Conservation (phyloP, 768 basidiomycete species). For the Tremella mesenterica region DNA sequence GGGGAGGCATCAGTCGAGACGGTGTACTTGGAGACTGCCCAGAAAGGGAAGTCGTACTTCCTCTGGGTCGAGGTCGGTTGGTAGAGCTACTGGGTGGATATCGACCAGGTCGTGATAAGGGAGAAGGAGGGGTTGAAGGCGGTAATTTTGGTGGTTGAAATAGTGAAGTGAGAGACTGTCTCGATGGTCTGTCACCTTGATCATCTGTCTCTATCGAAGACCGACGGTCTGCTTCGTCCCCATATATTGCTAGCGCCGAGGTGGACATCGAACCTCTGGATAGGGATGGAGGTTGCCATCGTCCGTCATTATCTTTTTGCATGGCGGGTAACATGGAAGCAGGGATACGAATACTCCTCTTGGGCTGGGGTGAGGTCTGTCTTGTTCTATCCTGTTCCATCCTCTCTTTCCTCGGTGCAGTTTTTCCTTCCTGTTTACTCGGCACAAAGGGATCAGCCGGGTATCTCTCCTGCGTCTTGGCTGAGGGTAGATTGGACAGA, state of each 20-base stretch:
- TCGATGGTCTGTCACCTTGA: not conserved
- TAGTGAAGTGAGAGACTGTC: not conserved
- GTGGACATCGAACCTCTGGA: constrained; percentile 36
- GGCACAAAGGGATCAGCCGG: too few relatives aligned
- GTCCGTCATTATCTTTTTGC: constrained; percentile 29
- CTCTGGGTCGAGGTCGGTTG: not conserved
- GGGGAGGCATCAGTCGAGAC: not conserved
- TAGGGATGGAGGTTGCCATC: constrained; percentile 36
- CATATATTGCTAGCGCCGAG: constrained; percentile 20
- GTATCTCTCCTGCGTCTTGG: too few relatives aligned
- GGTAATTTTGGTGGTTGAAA: not conserved
- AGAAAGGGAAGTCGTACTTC: not conserved
- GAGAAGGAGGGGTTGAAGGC: not conserved
- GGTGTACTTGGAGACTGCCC: not conserved
- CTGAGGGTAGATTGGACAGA: too few relatives aligned
- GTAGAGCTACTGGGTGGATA: not conserved
- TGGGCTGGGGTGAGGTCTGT: not conserved
- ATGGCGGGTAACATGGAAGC: constrained; percentile 20
- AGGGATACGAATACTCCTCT: constrained; percentile 14
- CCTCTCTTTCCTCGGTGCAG: too few relatives aligned
- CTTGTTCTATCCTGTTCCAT: not conserved
- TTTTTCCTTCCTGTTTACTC: not conserved
- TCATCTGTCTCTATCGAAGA: too few relatives aligned
- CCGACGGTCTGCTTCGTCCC: constrained; percentile 1
- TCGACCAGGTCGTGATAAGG: not conserved